Base-by-base conservation (phyloP, 2,329 filamentous ascomycete genomes). In the Phialophora tarda region DNA sequence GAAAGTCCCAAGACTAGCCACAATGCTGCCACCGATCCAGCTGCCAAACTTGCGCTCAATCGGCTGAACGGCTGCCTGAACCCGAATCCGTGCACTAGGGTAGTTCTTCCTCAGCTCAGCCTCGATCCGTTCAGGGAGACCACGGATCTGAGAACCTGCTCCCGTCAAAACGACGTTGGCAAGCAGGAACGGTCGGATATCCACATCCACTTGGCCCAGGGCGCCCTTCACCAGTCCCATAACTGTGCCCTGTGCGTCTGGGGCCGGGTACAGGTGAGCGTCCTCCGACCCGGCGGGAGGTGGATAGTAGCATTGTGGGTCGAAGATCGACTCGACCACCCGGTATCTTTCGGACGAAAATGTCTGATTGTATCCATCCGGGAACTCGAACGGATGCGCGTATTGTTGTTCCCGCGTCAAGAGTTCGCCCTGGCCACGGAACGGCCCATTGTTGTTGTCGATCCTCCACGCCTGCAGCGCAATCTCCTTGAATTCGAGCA, bases 401-500 rank as follows among this genome's bases (percentile, higher is more conserved):
- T 86, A 89, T 65, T 89, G 89, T 55, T 89, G 88, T 50, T 97
- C 93, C 75, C 95, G 88, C 76, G 94, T 96, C 4, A 82, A 79
- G 17, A 59, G 54, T 63, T 72, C 70, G 38, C 72, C 71, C 47
- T 71, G 71, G 11, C 71, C 70, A 14, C 68, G 62, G 59, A 73
- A 73, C 21, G 67, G 54, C 21, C 58, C 63, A 50, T 64, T 70
- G 7, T 67, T 88, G 24, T 78, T 79, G 81, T 85, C 71, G 48
- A 28, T 28, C 23, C 48, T 61, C 94, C 95, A 99, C 14, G 94
- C 88, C 80, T 97, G 93, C 30, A 98, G 93, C 17, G 97, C 92
- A 21, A 91, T 96, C 81, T 99, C 96, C 82, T 99, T 99, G 86
- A 96, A 99, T 77, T 97, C 93, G 44, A 92, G 93, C 64, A 99